These are phyloP conservation scores for Mycena latifolia DNA, from an alignment of 768 basidiomycete genomes.

Conservation along the genomic window DNA sequence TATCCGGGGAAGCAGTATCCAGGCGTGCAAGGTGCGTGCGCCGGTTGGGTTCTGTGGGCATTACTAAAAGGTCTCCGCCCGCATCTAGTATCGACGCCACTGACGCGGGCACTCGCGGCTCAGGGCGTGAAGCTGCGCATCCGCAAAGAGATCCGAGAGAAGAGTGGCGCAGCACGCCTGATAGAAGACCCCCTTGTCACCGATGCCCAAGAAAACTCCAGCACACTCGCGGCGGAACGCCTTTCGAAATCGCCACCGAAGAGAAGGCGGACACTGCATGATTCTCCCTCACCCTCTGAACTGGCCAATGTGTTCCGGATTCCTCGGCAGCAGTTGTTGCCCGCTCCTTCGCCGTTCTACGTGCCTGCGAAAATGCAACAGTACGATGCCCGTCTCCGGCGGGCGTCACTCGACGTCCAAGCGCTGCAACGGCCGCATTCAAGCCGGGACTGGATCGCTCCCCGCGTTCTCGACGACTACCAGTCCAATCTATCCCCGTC, in stretches of 20 bases:
- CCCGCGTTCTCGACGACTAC: background rate
- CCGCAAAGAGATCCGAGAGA: constrained; percentile 49
- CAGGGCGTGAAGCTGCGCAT: constrained; percentile 60
- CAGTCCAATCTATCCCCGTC: background rate
- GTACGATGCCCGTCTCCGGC: constrained; percentile 1
- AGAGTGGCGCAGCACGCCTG: background rate
- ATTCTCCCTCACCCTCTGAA: constrained; percentile 2
- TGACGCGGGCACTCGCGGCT: constrained; percentile 55
- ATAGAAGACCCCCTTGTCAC: constrained; percentile 7
- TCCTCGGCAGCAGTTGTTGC: background rate
- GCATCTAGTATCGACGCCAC: constrained; percentile 51
- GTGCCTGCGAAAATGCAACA: background rate
- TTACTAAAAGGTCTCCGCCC: background rate
- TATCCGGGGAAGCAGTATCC: constrained; percentile 61
- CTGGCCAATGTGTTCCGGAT: background rate
- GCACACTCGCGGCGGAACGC: background rate
- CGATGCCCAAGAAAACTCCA: constrained; percentile 3
- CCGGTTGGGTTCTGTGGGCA: background rate
- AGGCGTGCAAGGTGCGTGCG: constrained; percentile 55
- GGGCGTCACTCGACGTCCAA: constrained; percentile 10
- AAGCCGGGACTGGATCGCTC: background rate
- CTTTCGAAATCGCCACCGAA: constrained; percentile 30
- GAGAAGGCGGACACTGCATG: constrained; percentile 25
- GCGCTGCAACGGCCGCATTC: constrained; percentile 2
- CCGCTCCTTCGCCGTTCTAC: background rate